A percentile compares a stretch with the other conserved stretches of the same genome.
Conservation (phyloP, 306 rosid genomes). For the Quercus engelmannii region DNA sequence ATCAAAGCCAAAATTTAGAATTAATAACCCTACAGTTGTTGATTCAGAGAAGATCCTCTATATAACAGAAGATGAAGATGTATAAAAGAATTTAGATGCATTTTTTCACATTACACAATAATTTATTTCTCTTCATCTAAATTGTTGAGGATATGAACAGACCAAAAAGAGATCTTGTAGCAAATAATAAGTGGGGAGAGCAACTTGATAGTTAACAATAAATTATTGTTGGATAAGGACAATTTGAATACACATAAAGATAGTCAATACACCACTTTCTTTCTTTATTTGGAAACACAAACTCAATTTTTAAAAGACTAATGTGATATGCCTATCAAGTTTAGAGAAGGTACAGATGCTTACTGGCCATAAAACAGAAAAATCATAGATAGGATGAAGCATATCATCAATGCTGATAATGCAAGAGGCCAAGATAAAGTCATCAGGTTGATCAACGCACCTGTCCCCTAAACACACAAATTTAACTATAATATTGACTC, state of each 20-base stretch:
- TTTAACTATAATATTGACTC: slow-evolving; percentile 7
- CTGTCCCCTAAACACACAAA: slow-evolving; percentile 58
- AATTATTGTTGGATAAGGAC: background rate
- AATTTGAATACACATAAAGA: background rate
- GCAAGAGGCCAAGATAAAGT: slow-evolving; percentile 79
- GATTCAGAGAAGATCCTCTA: background rate
- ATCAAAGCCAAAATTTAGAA: background rate
- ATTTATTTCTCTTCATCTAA: background rate
- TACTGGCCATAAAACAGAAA: slow-evolving; percentile 66
- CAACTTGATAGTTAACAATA: background rate
- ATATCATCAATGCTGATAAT: slow-evolving; percentile 62
- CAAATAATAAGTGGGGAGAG: background rate
- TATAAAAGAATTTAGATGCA: background rate
- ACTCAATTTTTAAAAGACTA: background rate
- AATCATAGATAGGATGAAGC: slow-evolving; percentile 50
- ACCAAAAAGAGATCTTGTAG: background rate
- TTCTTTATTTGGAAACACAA: background rate
- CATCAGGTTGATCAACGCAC: slow-evolving; percentile 68
- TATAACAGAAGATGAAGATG: slow-evolving; percentile 4
- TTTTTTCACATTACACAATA: slow-evolving; percentile 1
- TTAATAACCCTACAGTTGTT: background rate
- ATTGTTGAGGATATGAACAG: slow-evolving; percentile 3
- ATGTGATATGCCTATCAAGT: background rate
- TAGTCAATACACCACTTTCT: background rate
- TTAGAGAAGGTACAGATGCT: slow-evolving; percentile 26